Evolutionary conservation across 192 early-diverging fungal genomes (phyloP).

Genomic region (Podila clonocystis): DNA sequence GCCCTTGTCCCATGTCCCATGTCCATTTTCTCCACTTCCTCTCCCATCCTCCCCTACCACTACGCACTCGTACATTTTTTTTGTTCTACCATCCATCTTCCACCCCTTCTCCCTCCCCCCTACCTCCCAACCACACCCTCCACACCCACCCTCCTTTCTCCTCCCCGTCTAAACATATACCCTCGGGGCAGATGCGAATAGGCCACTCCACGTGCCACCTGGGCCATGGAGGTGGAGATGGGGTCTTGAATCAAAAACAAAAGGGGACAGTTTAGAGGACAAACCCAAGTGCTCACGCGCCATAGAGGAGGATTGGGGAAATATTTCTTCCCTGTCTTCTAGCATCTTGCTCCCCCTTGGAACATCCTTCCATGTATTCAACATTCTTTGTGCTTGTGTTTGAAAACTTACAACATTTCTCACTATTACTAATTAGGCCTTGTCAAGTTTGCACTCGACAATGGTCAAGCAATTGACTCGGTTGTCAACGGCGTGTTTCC

Average conservation of each 20-base stretch:
- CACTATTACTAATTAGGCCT: constrained; percentile 48
- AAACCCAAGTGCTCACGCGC: too few species aligned
- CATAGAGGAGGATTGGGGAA: too few species aligned
- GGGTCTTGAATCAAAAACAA: too few species aligned
- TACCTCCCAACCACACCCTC: neutral
- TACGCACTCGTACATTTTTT: neutral
- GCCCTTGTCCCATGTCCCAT: too few species aligned
- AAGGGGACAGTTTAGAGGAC: too few species aligned
- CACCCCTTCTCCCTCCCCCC: neutral
- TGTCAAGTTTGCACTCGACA: constrained; percentile 72
- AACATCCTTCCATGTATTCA: neutral
- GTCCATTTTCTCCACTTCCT: neutral
- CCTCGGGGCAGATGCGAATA: neutral
- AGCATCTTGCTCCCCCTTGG: neutral
- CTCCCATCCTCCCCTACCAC: neutral
- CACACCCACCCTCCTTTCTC: neutral
- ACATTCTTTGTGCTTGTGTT: neutral
- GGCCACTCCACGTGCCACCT: neutral
- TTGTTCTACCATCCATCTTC: neutral
- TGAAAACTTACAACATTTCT: too few species aligned
- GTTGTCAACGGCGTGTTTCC: constrained; percentile 72
- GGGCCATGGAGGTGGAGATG: neutral
- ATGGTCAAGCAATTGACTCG: constrained; percentile 79
- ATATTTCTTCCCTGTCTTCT: neutral
- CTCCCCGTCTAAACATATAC: neutral